Conservation (phyloP, 371 early-diverging fungal genomes). For the Mortierella sp. region DNA sequence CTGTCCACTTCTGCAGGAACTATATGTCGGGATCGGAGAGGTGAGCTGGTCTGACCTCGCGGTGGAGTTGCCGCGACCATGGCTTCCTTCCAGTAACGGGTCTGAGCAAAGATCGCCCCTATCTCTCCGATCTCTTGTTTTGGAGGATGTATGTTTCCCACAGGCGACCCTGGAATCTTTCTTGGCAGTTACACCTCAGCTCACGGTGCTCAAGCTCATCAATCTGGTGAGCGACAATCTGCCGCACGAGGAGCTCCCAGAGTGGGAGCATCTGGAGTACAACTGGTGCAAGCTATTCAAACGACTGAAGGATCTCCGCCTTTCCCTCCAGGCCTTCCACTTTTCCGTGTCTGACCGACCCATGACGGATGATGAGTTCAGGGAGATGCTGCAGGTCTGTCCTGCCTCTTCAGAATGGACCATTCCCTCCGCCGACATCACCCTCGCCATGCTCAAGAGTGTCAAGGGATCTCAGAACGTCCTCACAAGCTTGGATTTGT, state of each 20-base stretch:
- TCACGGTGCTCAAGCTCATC: background rate
- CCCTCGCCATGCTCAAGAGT: background rate
- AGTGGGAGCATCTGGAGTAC: conserved; percentile 9
- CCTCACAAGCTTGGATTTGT: conserved; percentile 2
- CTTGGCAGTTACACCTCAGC: background rate
- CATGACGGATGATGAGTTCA: background rate
- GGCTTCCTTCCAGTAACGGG: background rate
- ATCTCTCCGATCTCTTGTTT: background rate
- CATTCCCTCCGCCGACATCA: background rate
- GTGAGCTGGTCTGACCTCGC: conserved; percentile 1
- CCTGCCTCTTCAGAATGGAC: background rate
- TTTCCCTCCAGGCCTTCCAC: background rate
- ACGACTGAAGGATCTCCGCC: background rate
- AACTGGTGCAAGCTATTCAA: background rate
- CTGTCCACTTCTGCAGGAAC: background rate
- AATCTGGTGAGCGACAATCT: conserved; percentile 6
- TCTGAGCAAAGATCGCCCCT: background rate
- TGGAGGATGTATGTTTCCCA: background rate
- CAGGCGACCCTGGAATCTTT: background rate
- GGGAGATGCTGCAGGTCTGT: background rate
- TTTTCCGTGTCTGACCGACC: background rate
- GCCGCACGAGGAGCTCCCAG: background rate
- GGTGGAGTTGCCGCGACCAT: conserved; percentile 2
- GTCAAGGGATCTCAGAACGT: background rate
- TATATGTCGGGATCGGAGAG: background rate